Evolutionary conservation across 345 rosid species (phyloP).

Genomic region (Gossypium stocksii): DNA sequence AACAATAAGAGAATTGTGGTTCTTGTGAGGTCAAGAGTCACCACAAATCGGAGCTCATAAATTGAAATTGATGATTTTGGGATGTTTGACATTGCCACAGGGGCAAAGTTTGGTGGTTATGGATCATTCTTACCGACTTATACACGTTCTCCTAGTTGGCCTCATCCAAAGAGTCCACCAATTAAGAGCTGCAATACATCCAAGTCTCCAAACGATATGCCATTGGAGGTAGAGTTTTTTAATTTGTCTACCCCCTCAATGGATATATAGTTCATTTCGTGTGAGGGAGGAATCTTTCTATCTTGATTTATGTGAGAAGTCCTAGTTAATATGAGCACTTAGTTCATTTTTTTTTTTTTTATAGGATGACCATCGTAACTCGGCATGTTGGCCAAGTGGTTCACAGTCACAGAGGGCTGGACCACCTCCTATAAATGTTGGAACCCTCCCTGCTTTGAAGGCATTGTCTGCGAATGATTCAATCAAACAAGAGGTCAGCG

Average conservation of each 20-base stretch:
- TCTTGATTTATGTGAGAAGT: slow-evolving; percentile 19
- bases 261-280: background rate
- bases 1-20: slow-evolving; percentile 25
- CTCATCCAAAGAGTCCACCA: slow-evolving; percentile 55
- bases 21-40: slow-evolving; percentile 22
- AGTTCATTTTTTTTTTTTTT: slow-evolving; percentile 19
- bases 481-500: slow-evolving; percentile 34
- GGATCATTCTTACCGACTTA: slow-evolving; percentile 87
- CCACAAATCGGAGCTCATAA: slow-evolving; percentile 23
- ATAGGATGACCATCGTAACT: slow-evolving; percentile 48
- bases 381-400: background rate
- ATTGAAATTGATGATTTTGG: slow-evolving; percentile 24
- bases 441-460: slow-evolving; percentile 35
- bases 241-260: background rate
- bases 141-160: slow-evolving; percentile 69
- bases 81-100: slow-evolving; percentile 40
- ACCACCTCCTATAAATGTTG: slow-evolving; percentile 32
- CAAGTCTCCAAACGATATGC: slow-evolving; percentile 55
- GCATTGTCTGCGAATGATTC: slow-evolving; percentile 33
- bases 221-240: slow-evolving; percentile 51
- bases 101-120: slow-evolving; percentile 91
- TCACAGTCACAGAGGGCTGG: slow-evolving; percentile 35
- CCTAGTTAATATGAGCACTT: slow-evolving; percentile 16
- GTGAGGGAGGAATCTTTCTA: background rate
- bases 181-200: slow-evolving; percentile 42